Conservation (phyloP, 805 yeast species). For the Debaryomyces prosopidis region DNA sequence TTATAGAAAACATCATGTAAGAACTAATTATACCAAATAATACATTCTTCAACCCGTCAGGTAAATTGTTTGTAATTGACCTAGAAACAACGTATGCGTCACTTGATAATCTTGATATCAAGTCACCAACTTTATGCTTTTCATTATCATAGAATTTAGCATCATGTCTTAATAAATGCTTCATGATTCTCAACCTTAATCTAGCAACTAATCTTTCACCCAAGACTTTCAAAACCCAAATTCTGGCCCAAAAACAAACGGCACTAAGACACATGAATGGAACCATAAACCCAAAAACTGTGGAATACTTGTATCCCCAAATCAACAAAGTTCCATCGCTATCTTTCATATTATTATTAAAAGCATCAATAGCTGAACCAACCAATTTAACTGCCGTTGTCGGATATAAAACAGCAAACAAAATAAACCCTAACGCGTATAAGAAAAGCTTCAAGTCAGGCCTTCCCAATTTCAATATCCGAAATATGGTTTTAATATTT, state of each 20-base stretch:
- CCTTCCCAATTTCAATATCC: constrained; percentile 39
- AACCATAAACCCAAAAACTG: constrained; percentile 41
- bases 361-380: constrained; percentile 45
- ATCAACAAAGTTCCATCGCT: constrained; percentile 40
- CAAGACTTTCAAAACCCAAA: constrained; percentile 40
- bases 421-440: constrained; percentile 40
- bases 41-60: constrained; percentile 46
- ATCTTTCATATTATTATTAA: constrained; percentile 33
- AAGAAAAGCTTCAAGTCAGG: constrained; percentile 40
- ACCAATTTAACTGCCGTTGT: constrained; percentile 44
- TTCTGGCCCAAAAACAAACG: constrained; percentile 47
- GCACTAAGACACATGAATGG: constrained; percentile 46
- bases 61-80: constrained; percentile 43
- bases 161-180: constrained; percentile 42
- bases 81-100: constrained; percentile 49
- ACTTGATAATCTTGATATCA: constrained; percentile 43
- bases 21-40: constrained; percentile 43
- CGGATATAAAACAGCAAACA: constrained; percentile 46
- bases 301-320: constrained; percentile 46
- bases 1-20: constrained; percentile 45
- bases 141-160: constrained; percentile 42
- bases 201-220: constrained; percentile 48
- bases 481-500: constrained; percentile 36
- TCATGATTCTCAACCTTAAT: constrained; percentile 42
- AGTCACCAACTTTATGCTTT: constrained; percentile 47